Base-by-base conservation (phyloP, 108 stramenopile genomes). In the Tribonema minus region DNA sequence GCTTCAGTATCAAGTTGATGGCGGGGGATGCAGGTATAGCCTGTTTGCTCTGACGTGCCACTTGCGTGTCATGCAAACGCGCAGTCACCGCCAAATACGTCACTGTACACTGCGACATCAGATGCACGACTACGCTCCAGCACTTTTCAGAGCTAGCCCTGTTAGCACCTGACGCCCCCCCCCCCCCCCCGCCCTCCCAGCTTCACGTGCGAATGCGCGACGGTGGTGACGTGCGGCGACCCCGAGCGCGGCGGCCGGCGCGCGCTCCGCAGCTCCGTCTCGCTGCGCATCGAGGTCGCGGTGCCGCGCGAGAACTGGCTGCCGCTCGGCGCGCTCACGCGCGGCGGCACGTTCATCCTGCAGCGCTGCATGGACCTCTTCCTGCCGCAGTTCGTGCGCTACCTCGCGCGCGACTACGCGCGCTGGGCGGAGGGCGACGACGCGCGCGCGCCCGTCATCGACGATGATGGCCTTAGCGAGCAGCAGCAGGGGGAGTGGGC, bases 231-330 rank as follows among this genome's bases (percentile, higher is more conserved):
- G 15, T 54, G 15, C 20, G 46, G 46, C 46, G 15, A 9, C 20
- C 46, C 20, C 9, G 46, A 54, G 46, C 46, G 15, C 46, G 9
- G 15, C 20, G 46, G 46, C 46, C 9, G 20, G 46, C 46, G 46
- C 46, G 20, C 20, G 46, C 46, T 54, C 15, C 46, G 20, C 15
- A 54, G 46, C 46, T 9, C 9, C 9, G 46, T 54, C 20, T 9
- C 9, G 15, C 46, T 54, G 46, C 46, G 46, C 46, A 54, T 54
- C 20, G 46, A 54, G 20, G 46, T 54, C 15, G 20, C 31, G 68
- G 54, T 79, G 12, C 77, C 77, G 9, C 68, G 68, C 77, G 77
- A 79, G 23, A 79, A 79, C 68, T 79, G 68, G 35, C 38, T 79
- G 20, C 77, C 77, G 15, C 41, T 69, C 23, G 68, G 65, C 3